phyloP scores from a whole-genome alignment of 768 basidiomycete genomes.

The Macrolepiota fuliginosa region DNA sequence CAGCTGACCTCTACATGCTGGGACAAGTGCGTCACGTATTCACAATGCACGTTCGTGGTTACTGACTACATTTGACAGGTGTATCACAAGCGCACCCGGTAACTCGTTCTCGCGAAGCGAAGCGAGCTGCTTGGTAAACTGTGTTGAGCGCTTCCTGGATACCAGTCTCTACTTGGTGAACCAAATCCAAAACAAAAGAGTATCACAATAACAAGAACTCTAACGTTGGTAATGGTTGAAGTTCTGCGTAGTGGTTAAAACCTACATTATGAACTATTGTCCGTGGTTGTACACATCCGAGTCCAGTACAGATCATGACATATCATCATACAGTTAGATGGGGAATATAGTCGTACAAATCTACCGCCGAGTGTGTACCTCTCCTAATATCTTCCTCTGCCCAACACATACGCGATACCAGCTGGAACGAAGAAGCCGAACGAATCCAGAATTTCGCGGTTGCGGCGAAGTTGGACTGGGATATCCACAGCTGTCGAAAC shows the following conservation, averaged over 20 bases:
- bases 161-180: slow-evolving; percentile 80
- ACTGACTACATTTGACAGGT: slow-evolving; percentile 41
- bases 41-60: neutral
- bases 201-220: neutral
- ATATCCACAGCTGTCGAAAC: slow-evolving; percentile 40
- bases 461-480: slow-evolving; percentile 54
- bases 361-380: slow-evolving; percentile 15
- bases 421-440: slow-evolving; percentile 72
- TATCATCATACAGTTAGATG: slow-evolving; percentile 14
- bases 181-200: slow-evolving; percentile 48
- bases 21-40: slow-evolving; percentile 72
- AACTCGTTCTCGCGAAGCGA: slow-evolving; percentile 78
- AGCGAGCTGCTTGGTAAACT: slow-evolving; percentile 81
- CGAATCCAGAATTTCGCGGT: slow-evolving; percentile 58
- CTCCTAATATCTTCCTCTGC: slow-evolving; percentile 19
- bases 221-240: neutral
- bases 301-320: neutral
- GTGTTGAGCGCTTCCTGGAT: slow-evolving; percentile 92
- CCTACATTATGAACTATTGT: slow-evolving; percentile 16
- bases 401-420: slow-evolving; percentile 46
- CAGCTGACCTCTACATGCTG: slow-evolving; percentile 83
- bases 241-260: neutral
- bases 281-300: slow-evolving; percentile 13
- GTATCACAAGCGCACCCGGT: slow-evolving; percentile 76
- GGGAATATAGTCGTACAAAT: slow-evolving; percentile 2